These are phyloP conservation scores for Gossypium stocksii DNA, from an alignment of 345 rosid species.

Conservation along the genomic window DNA sequence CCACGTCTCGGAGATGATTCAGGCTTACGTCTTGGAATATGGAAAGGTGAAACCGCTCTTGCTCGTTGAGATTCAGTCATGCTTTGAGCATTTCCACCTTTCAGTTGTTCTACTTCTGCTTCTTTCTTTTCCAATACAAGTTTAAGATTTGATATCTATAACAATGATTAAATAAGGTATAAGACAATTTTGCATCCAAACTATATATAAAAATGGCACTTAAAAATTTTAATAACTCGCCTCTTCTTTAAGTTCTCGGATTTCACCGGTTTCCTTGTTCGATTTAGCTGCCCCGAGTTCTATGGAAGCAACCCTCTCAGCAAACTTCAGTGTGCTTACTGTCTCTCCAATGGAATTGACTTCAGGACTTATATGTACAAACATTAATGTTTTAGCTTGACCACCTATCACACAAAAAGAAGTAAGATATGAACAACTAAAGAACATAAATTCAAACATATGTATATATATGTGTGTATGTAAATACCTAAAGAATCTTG, in stretches of 20 bases:
- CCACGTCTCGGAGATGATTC: constrained; percentile 48
- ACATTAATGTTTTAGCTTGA: constrained; percentile 95
- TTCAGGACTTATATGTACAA: constrained; percentile 92
- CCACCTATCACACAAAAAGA: constrained; percentile 50
- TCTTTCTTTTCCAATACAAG: constrained; percentile 75
- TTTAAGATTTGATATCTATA: constrained; percentile 44
- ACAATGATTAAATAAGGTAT: background rate
- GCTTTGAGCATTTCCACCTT: constrained; percentile 34
- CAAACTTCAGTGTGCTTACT: constrained; percentile 89
- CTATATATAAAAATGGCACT: background rate
- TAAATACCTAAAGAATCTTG: constrained; percentile 82
- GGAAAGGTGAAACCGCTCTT: constrained; percentile 89
- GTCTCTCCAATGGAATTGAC: constrained; percentile 80
- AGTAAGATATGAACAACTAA: constrained; percentile 8
- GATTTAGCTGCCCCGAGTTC: constrained; percentile 94
- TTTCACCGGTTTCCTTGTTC: constrained; percentile 90
- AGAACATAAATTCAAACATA: constrained; percentile 19
- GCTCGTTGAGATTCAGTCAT: constrained; percentile 50
- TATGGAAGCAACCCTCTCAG: constrained; percentile 90
- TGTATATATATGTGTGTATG: constrained; percentile 31
- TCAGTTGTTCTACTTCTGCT: constrained; percentile 72
- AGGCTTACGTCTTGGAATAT: constrained; percentile 54
- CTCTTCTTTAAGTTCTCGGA: constrained; percentile 90
- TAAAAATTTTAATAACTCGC: constrained; percentile 23
- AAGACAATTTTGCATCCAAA: background rate